These are phyloP conservation scores for Isatis lusitanica DNA, from an alignment of 441 rosid genomes.

Conservation along the genomic window DNA sequence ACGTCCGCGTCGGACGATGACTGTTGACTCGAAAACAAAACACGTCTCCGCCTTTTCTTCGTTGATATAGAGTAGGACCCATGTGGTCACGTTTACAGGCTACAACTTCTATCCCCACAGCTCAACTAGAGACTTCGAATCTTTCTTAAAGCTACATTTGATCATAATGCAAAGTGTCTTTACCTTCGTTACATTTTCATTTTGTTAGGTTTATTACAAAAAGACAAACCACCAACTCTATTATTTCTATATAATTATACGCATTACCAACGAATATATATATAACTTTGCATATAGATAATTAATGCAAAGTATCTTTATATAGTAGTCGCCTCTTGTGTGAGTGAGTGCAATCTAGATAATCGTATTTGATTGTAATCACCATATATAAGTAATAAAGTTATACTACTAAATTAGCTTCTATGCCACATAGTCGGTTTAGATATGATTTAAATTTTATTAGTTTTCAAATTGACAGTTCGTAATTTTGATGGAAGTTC, in stretches of 20 bases:
- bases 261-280: slow-evolving; percentile 23
- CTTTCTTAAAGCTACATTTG: slow-evolving; percentile 29
- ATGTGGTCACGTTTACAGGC: slow-evolving; percentile 23
- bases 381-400: too few relatives aligned
- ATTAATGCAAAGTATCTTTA: neutral
- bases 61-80: slow-evolving; percentile 20
- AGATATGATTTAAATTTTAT: neutral
- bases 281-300: neutral
- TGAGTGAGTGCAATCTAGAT: slow-evolving; percentile 19
- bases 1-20: slow-evolving; percentile 26
- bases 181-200: slow-evolving; percentile 24
- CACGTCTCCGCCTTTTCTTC: slow-evolving; percentile 29
- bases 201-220: slow-evolving; percentile 32
- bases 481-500: neutral
- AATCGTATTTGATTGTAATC: neutral
- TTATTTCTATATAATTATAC: neutral
- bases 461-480: neutral
- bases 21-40: slow-evolving; percentile 25
- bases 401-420: neutral
- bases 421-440: neutral
- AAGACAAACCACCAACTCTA: slow-evolving; percentile 25
- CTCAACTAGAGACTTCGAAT: slow-evolving; percentile 36
- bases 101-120: slow-evolving; percentile 27
- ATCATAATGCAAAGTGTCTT: slow-evolving; percentile 35
- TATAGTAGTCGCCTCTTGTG: slow-evolving; percentile 15